Evolutionary conservation across 2,329 filamentous ascomycete genomes (phyloP).

Genomic region (Leptographium wingfieldii): DNA sequence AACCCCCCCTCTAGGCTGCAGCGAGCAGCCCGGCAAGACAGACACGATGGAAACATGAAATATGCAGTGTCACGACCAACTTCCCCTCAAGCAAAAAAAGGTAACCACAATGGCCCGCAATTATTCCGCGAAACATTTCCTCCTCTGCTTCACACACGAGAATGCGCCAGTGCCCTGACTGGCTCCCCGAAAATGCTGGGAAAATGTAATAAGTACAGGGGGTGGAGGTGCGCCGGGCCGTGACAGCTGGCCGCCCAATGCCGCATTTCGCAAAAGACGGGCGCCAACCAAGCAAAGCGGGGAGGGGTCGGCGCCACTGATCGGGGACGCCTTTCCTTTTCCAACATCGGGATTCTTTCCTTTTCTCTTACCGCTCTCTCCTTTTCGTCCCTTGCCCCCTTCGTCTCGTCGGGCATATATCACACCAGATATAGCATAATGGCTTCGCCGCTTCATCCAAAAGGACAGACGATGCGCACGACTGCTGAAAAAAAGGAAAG

Average conservation of each 20-base stretch:
- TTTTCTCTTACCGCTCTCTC: not conserved
- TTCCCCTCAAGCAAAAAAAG: not conserved
- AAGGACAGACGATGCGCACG: not conserved
- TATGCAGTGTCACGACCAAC: not conserved
- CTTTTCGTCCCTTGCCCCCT: no score
- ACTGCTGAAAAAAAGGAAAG: not conserved
- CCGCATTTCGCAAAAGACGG: constrained; percentile 2
- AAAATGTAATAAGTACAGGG: not conserved
- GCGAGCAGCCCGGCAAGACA: no score
- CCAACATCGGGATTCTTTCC: not conserved
- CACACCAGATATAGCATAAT: not conserved
- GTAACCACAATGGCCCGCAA: not conserved
- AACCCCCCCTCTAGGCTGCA: no score
- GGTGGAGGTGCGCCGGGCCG: constrained; percentile 8
- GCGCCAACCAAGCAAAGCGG: not conserved
- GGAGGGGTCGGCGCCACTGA: constrained; percentile 1
- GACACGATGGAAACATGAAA: no score
- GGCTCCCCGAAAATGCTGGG: not conserved
- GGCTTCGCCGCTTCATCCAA: not conserved
- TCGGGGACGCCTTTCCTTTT: not conserved
- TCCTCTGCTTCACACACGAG: not conserved
- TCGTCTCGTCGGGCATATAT: not conserved
- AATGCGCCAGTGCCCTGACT: constrained; percentile 5
- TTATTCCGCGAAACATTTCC: not conserved
- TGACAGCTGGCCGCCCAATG: constrained; percentile 8